Conservation (phyloP, 176 grass and related monocot species). For the Tillandsia leiboldiana region DNA sequence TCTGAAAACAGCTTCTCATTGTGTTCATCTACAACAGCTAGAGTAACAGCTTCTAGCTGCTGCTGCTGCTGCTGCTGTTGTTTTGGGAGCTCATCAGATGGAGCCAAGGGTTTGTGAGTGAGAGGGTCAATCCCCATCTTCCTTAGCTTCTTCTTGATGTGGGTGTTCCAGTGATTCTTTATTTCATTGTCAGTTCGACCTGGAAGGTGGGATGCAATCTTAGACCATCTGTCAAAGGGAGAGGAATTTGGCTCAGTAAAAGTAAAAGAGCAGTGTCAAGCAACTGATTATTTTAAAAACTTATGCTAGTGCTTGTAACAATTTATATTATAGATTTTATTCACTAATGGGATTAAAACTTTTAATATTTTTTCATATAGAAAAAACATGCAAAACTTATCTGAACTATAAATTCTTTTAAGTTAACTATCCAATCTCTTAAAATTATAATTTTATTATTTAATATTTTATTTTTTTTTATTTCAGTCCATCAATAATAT, state of each 20-base stretch:
- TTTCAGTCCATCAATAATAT: no score
- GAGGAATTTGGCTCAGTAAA: not conserved
- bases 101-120: conserved; percentile 45
- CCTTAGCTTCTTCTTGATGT: conserved; percentile 90
- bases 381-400: no score
- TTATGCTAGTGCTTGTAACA: no score
- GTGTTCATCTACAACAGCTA: no score
- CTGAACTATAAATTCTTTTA: no score
- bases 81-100: conserved; percentile 4
- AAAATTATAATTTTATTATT: no score
- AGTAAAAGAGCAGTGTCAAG: not conserved
- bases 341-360: no score
- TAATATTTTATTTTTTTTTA: no score
- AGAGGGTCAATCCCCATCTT: conserved; percentile 73
- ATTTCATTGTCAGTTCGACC: conserved; percentile 97
- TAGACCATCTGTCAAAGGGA: conserved; percentile 57
- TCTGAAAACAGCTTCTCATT: no score
- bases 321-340: no score
- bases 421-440: no score
- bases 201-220: conserved; percentile 72
- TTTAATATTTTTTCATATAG: no score
- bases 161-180: conserved; percentile 98
- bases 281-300: not conserved
- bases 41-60: not conserved
- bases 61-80: conserved; percentile 14